Evolutionary conservation across 306 rosid species (phyloP).

Genomic region (Prinsepia uniflora): DNA sequence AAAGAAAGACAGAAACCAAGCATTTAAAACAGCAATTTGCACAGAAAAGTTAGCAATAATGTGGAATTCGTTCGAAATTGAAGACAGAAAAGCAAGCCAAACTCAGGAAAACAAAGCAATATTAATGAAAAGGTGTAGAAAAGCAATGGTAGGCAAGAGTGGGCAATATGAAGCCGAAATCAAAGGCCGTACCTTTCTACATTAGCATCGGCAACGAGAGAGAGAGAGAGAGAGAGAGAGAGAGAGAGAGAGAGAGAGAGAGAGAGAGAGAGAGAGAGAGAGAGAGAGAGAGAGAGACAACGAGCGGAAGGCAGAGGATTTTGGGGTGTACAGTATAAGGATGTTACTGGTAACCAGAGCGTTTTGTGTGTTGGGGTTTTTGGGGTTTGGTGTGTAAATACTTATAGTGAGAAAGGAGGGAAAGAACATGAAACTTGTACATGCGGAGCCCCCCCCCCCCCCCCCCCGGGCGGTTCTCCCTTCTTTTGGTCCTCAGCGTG

Average conservation of each 20-base stretch:
- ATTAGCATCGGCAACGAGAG: background rate
- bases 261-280: background rate
- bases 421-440: constrained; percentile 12
- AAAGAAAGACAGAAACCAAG: constrained; percentile 1
- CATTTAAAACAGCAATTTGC: background rate
- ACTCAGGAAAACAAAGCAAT: background rate
- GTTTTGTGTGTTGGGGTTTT: background rate
- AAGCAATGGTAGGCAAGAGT: background rate
- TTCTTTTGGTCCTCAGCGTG: background rate
- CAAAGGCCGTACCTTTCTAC: constrained; percentile 12
- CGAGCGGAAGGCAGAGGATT: background rate
- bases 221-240: constrained; percentile 2
- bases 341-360: background rate
- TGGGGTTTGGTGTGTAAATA: background rate
- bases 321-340: background rate
- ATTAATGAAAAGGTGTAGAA: background rate
- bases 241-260: constrained; percentile 5
- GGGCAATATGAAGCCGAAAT: background rate
- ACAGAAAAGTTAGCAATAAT: background rate
- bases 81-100: background rate
- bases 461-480: background rate
- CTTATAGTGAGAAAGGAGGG: constrained; percentile 11
- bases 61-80: constrained; percentile 6
- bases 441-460: no score
- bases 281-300: background rate